Base-by-base conservation (phyloP, 2,329 filamentous ascomycete genomes). In the Claviceps arundinis region DNA sequence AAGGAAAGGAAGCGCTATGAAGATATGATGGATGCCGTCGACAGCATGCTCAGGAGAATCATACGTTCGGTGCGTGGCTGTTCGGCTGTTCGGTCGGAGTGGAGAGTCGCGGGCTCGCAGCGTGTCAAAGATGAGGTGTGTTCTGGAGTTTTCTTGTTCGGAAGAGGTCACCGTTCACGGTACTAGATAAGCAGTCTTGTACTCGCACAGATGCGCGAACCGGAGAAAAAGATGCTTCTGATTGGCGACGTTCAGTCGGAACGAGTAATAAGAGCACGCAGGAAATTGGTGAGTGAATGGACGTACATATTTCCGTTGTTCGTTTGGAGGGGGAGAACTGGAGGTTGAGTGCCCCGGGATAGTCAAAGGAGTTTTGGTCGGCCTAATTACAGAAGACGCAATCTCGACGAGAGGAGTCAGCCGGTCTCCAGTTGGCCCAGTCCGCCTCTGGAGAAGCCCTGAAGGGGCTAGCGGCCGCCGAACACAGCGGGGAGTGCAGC, bases 81-180 rank as follows among this genome's bases (percentile, higher is more conserved):
- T 45, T 37, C 24, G 40, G 19, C 24, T 38, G 37, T 45, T 37
- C 24, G 40, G 30, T 44, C 16, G 34, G 44, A 46, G 40, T 51
- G 48, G 30, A 53, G 52, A 48, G 48, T 34, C 30, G 9, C 30
- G 11, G 9, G 30, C 30, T 34, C 30, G 30, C 30, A 34, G 30
- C 9, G 30, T 45, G 44, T 22, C 30, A 45, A 45, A 51, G 45
- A 41, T 50, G 51, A 52, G 34, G 47, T 46, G 34, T 46, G 16
- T 19, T 48, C 8, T 17, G 47, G 41, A 48, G 34, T 47, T 22
- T 46, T 41, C 34, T 51, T 46, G 45, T 22, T 46, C 37, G 45
- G 16, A 44, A 37, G 24, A 42, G 51, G 16, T 26, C 37, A n/a
- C 37, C 37, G 44, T 22, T 26, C 37, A 16, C 37, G 26, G 38